These are phyloP conservation scores for Coemansia sp. DNA, from an alignment of 192 early-diverging fungal genomes.

Conservation along the genomic window DNA sequence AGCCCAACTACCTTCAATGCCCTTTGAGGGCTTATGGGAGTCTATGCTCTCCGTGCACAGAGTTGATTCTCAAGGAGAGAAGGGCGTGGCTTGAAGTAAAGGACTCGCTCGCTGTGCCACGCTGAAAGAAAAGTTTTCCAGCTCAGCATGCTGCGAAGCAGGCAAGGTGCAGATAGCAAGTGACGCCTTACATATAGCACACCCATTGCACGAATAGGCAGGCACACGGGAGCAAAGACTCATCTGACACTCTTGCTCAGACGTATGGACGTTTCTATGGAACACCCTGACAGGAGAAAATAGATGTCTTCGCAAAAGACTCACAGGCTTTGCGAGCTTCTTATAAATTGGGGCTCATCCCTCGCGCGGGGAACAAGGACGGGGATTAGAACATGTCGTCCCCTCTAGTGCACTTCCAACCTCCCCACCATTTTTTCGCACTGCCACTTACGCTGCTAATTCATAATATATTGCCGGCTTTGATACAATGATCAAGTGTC, in stretches of 20 bases:
- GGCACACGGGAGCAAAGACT: not conserved
- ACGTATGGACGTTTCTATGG: slow-evolving; percentile 3
- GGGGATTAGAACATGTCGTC: not conserved
- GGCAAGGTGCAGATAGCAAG: not conserved
- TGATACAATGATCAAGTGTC: slow-evolving; percentile 30
- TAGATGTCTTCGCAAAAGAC: not conserved
- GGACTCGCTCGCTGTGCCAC: not conserved
- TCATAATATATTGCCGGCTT: not conserved
- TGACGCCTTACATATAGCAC: not conserved
- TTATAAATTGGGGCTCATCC: not conserved
- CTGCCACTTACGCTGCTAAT: not conserved
- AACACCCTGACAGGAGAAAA: not conserved
- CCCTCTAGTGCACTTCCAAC: not conserved
- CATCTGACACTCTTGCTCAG: not conserved
- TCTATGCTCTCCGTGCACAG: not conserved
- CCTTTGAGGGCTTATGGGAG: not conserved
- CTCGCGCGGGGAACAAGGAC: not conserved
- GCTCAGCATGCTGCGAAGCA: not conserved
- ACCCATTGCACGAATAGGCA: not conserved
- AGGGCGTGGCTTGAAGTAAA: not conserved
- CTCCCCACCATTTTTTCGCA: not conserved
- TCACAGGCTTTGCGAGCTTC: not conserved
- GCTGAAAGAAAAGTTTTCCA: not conserved
- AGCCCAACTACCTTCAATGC: not conserved
- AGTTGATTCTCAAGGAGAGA: not conserved